These are phyloP conservation scores for Naumovozyma dairenensis DNA, from an alignment of 805 yeast species.

Conservation along the genomic window DNA sequence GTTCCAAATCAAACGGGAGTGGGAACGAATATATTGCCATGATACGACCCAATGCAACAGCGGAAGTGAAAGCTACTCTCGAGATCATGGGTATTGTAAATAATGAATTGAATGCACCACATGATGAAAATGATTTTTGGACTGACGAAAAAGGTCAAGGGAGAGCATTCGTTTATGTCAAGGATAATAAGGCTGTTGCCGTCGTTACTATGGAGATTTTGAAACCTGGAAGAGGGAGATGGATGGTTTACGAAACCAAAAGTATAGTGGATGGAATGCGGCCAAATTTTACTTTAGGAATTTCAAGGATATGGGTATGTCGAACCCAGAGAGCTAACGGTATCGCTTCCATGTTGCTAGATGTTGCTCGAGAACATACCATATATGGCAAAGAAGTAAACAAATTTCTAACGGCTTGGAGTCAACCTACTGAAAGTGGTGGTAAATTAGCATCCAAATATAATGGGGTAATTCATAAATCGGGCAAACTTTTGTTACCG, in stretches of 20 bases:
- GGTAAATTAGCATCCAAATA: slow-evolving; percentile 46
- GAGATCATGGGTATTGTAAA: slow-evolving; percentile 46
- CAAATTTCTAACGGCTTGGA: slow-evolving; percentile 47
- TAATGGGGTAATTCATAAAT: slow-evolving; percentile 43
- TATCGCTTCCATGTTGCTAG: slow-evolving; percentile 38
- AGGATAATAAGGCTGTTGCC: slow-evolving; percentile 42
- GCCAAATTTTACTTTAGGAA: slow-evolving; percentile 36
- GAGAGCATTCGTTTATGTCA: slow-evolving; percentile 41
- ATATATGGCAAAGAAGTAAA: slow-evolving; percentile 41
- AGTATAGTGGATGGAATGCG: slow-evolving; percentile 38
- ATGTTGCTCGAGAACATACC: slow-evolving; percentile 34
- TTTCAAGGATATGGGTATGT: slow-evolving; percentile 41
- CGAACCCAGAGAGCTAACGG: slow-evolving; percentile 39
- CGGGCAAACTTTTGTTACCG: slow-evolving; percentile 26
- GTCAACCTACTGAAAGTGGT: slow-evolving; percentile 64
- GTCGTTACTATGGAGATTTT: slow-evolving; percentile 41
- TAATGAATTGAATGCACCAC: slow-evolving; percentile 50
- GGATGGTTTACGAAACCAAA: slow-evolving; percentile 52
- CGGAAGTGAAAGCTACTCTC: slow-evolving; percentile 29
- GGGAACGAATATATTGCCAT: slow-evolving; percentile 29
- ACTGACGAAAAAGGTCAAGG: slow-evolving; percentile 25
- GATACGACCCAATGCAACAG: slow-evolving; percentile 23
- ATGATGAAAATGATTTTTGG: slow-evolving; percentile 36
- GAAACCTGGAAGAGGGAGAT: slow-evolving; percentile 35
- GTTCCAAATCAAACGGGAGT: not conserved